phyloP scores from a whole-genome alignment of 2,329 filamentous ascomycete genomes.

The Sarocladium brachiariae region DNA sequence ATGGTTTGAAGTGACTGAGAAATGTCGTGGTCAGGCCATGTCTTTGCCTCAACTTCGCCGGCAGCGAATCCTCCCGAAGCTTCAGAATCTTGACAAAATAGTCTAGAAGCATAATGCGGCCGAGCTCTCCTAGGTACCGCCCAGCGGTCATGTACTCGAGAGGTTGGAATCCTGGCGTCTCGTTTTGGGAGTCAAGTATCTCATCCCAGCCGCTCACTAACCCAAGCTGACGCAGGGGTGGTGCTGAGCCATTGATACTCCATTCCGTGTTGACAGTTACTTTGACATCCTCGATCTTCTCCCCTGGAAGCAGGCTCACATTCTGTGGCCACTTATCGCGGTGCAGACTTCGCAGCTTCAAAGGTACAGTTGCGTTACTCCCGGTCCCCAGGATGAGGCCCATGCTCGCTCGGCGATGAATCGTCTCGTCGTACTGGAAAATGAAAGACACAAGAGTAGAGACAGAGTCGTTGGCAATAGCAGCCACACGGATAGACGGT shows the following conservation, averaged over 20 bases:
- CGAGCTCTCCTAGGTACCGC: slow-evolving; percentile 70
- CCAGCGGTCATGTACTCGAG: slow-evolving; percentile 82
- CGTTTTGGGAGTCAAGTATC: slow-evolving; percentile 57
- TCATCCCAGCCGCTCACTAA: slow-evolving; percentile 68
- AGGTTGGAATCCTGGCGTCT: slow-evolving; percentile 70
- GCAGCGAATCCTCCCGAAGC: slow-evolving; percentile 40
- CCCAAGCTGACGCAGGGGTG: slow-evolving; percentile 53
- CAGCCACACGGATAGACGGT: slow-evolving; percentile 62
- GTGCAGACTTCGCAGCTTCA: slow-evolving; percentile 57
- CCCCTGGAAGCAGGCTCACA: slow-evolving; percentile 41
- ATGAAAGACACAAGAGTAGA: slow-evolving; percentile 73
- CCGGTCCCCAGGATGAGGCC: slow-evolving; percentile 77
- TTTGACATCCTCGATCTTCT: slow-evolving; percentile 44
- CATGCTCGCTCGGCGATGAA: slow-evolving; percentile 62
- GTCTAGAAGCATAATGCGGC: slow-evolving; percentile 62
- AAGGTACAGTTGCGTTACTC: slow-evolving; percentile 71
- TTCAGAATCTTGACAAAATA: slow-evolving; percentile 44
- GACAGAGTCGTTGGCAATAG: slow-evolving; percentile 77
- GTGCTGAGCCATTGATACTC: slow-evolving; percentile 71
- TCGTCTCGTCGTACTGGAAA: slow-evolving; percentile 57
- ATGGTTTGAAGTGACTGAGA: slow-evolving; percentile 61
- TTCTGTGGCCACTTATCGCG: slow-evolving; percentile 51
- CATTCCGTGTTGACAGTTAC: slow-evolving; percentile 80
- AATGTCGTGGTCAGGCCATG: slow-evolving; percentile 67
- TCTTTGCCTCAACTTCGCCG: slow-evolving; percentile 44